Evolutionary conservation across 345 rosid species (phyloP), one percentile per base, ranked within the genome.

Genomic region (Pelargonium nanum): DNA sequence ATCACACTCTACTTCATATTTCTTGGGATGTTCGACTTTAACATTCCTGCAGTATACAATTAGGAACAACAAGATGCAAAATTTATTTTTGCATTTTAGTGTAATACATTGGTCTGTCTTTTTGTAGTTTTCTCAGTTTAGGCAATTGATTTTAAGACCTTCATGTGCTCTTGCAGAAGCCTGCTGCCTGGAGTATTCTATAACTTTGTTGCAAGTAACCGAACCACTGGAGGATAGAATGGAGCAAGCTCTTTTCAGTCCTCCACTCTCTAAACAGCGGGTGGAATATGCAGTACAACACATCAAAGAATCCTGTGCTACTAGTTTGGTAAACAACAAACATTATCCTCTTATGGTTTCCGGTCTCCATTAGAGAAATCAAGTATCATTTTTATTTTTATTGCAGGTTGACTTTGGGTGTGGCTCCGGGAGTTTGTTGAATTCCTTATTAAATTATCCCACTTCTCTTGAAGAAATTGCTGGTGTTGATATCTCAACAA

Each of bases 181-280:
- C 34, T 73, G 88, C 62, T 54, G 44, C 60, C 69, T 92, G 77
- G 78, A 75, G 67, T 81, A 74, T 69, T 63, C 63, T 24, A 72
- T 85, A 53, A 60, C 82, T 56, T 61, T 89, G 76, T 72, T 92
- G 79, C 72, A 66, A 50, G 67, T 85, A 60, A 81, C 86, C 56
- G 91, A 82, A 61, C 96, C 96, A 5, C 74, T 86, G 16, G 99
- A 89, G 76, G 91, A 89, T 64, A 80, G 91, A 69, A 89, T 93
- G 96, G 99, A 89, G 73, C 94, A 87, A 53, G 97, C 96, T 56
- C 74, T 89, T 75, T 93, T 93, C 64, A 89, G 81, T 61, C 99
- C 97, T 62, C 88, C 97, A 16, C 96, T 93, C 68, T 93, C 97
- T 19, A 93, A 85, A 78, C 99, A 89, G 73, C 82, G 97, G 51